Evolutionary conservation across 2,329 filamentous ascomycete genomes (phyloP).

Genomic region (Teratosphaeria nubilosa): DNA sequence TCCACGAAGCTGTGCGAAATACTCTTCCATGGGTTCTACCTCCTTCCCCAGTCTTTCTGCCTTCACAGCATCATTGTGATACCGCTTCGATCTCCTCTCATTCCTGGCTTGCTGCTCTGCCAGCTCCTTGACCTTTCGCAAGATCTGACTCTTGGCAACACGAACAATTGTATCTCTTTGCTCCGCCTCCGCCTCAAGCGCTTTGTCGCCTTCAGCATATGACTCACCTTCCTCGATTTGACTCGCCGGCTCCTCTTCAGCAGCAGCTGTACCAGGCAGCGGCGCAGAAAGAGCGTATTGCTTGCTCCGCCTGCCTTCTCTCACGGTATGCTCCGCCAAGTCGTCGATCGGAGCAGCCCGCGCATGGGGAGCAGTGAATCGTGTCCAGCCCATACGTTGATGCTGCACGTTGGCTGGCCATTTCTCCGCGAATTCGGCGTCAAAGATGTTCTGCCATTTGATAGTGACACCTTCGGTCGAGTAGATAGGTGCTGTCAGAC

Average conservation of each 20-base stretch:
- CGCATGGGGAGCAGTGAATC: slow-evolving; percentile 11
- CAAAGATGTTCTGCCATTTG: slow-evolving; percentile 28
- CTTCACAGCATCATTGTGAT: neutral
- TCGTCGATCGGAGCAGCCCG: neutral
- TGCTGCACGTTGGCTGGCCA: slow-evolving; percentile 27
- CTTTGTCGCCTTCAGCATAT: neutral
- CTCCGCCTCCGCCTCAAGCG: neutral
- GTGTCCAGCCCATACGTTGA: slow-evolving; percentile 18
- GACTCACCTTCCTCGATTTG: neutral
- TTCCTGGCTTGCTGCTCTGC: neutral
- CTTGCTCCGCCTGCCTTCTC: neutral
- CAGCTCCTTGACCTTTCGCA: neutral
- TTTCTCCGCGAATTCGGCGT: slow-evolving; percentile 26
- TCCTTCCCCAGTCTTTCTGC: neutral
- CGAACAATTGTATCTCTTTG: neutral
- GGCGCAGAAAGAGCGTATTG: neutral
- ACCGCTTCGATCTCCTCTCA: neutral
- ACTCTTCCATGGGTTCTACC: neutral
- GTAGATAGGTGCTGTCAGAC: slow-evolving; percentile 9
- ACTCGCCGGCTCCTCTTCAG: neutral
- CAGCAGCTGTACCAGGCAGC: neutral
- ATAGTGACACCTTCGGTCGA: slow-evolving; percentile 21
- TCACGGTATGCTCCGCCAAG: neutral
- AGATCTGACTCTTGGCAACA: neutral
- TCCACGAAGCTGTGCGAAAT: neutral